Conservation (phyloP, 768 basidiomycete species). For the Suillus occidentalis region DNA sequence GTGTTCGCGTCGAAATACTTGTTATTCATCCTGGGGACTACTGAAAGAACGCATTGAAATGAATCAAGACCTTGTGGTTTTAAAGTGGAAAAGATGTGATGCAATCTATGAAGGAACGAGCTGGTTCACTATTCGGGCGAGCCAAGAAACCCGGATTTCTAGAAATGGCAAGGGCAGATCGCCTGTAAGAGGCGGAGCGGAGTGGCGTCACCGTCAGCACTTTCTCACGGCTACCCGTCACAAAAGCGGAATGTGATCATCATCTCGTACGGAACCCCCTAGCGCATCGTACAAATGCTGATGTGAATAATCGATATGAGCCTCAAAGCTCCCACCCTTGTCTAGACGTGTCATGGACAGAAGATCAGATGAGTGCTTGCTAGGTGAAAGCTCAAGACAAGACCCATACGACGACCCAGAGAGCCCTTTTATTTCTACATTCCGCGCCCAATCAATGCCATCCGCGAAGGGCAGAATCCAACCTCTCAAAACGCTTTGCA, state of each 20-base stretch:
- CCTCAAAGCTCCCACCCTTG: conserved; percentile 2
- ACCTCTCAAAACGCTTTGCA: not conserved
- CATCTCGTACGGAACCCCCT: not conserved
- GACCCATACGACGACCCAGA: conserved; percentile 6
- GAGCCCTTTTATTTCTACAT: conserved; percentile 8
- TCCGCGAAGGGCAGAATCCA: not conserved
- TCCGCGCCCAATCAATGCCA: not conserved
- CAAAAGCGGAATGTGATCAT: not conserved
- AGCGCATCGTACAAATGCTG: not conserved
- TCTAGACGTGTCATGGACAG: conserved; percentile 8
- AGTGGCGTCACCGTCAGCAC: conserved; percentile 2
- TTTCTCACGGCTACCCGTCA: not conserved
- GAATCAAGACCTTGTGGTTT: not conserved
- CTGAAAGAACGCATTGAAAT: not conserved
- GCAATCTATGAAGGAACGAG: not conserved
- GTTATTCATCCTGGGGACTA: conserved; percentile 14
- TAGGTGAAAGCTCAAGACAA: not conserved
- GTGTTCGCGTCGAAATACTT: conserved; percentile 33
- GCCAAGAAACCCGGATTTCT: not conserved
- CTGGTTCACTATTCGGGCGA: not conserved
- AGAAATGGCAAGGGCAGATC: not conserved
- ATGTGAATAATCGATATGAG: not conserved
- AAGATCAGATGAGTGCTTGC: conserved; percentile 9
- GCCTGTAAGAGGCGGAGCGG: not conserved
- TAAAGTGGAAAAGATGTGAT: not conserved